Evolutionary conservation across 352 stramenopile species (phyloP).

Genomic region (Phytophthora idaei): DNA sequence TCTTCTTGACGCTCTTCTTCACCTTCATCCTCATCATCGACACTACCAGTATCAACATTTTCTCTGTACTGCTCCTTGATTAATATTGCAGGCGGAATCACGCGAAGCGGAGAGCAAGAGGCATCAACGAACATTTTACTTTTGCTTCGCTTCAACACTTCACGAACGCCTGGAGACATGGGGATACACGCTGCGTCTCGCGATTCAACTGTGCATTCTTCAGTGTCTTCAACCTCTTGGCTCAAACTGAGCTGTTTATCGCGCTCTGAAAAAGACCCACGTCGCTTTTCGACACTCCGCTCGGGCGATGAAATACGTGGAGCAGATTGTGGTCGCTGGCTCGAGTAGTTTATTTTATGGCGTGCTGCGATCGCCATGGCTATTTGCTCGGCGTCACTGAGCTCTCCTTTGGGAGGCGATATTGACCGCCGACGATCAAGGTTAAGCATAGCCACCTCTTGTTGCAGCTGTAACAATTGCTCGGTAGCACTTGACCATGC

Average conservation of each 20-base stretch:
- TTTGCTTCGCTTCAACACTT: slow-evolving; percentile 19
- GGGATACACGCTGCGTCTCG: slow-evolving; percentile 22
- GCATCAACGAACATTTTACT: slow-evolving; percentile 33
- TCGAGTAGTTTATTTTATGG: slow-evolving; percentile 16
- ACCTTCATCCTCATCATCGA: slow-evolving; percentile 5
- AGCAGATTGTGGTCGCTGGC: slow-evolving; percentile 33
- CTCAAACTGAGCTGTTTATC: slow-evolving; percentile 2
- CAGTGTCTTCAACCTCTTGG: slow-evolving; percentile 6
- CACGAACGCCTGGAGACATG: slow-evolving; percentile 14
- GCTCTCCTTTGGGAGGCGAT: slow-evolving; percentile 8
- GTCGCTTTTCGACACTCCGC: slow-evolving; percentile 31
- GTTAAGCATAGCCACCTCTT: slow-evolving; percentile 86
- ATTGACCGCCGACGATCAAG: slow-evolving; percentile 44
- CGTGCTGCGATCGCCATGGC: slow-evolving; percentile 28
- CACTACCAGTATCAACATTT: not conserved
- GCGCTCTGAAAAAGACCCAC: slow-evolving; percentile 26
- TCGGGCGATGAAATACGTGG: slow-evolving; percentile 27
- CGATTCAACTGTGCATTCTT: slow-evolving; percentile 3
- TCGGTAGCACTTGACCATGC: slow-evolving; percentile 82
- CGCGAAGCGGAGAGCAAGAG: slow-evolving; percentile 35
- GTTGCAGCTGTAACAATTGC: slow-evolving; percentile 76
- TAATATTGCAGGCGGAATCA: slow-evolving; percentile 25
- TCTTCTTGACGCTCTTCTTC: slow-evolving; percentile 7
- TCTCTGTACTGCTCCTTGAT: slow-evolving; percentile 1
- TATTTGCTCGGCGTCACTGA: slow-evolving; percentile 28